Evolutionary conservation across 768 basidiomycete genomes (phyloP), one percentile per base, ranked within the genome.

Genomic region (Macrolepiota fuliginosa): DNA sequence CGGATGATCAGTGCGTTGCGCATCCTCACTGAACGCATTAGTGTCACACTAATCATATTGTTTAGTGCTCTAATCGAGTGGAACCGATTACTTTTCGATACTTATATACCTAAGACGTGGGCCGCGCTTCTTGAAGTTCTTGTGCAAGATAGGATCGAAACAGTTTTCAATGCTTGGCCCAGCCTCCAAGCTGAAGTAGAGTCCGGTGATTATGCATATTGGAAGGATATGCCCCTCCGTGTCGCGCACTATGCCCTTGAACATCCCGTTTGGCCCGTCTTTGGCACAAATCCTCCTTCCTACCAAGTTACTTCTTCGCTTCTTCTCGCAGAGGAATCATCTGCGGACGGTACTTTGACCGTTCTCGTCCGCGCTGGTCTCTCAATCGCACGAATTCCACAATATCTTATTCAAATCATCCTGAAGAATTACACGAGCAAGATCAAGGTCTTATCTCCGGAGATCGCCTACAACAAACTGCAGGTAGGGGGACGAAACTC

Each of bases 31-130:
- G n/a, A 25, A 58, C n/a, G n/a, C 29, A 40, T 40, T 40, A 17
- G 19, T 5, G 1, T 56, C 5, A 7, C 53, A 27, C 40, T 22
- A 19, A 46, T 9, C 35, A 9, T 45, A 13, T 50, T 27, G 46
- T 51, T 25, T 59, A 84, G 83, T 35, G 68, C 80, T 11, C 67
- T 79, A 5, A 71, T 81, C 1, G 74, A 76, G 64, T 85, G 83
- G 83, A 85, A 85, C 59, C 67, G 66, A 12, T 64, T 79, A 6
- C 64, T 84, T 0, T 84, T 83, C 61, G 69, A 77, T 9, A 63
- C 67, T 2, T 79, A 78, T 60, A 75, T 83, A 15, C 82, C 83
- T 0, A 64, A 68, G 11, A 74, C 78, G 4, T 83, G 81, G 82
- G 69, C 70, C 12, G 57, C 52, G 0, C 65, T 82, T 1, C 65